Evolutionary conservation across 2,329 filamentous ascomycete species (phyloP).

Genomic region (Escovopsis weberi): DNA sequence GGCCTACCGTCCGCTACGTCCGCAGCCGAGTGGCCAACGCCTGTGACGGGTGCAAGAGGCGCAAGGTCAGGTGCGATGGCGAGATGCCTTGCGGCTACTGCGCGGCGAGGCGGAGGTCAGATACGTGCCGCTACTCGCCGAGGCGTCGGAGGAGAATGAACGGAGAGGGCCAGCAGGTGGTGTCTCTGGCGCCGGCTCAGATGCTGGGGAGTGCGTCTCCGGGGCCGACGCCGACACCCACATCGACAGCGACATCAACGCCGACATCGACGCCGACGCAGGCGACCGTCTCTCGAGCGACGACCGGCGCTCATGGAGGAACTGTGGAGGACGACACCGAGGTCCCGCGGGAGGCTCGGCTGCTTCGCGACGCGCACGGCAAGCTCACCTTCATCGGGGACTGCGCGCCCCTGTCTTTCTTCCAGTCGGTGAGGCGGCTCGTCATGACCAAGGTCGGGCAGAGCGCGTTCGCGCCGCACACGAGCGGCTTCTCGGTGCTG

Average conservation of each 20-base stretch:
- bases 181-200: no score
- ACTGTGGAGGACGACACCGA: slow-evolving; percentile 36
- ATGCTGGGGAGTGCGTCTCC: no score
- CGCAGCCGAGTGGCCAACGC: slow-evolving; percentile 35
- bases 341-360: slow-evolving; percentile 36
- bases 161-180: not conserved
- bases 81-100: slow-evolving; percentile 38
- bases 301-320: no score
- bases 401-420: slow-evolving; percentile 40
- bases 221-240: slow-evolving; percentile 7
- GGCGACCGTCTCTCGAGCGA: not conserved
- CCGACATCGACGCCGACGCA: slow-evolving; percentile 4
- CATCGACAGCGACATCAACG: slow-evolving; percentile 7
- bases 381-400: slow-evolving; percentile 42
- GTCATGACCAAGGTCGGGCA: slow-evolving; percentile 33
- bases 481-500: slow-evolving; percentile 33
- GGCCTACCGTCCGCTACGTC: slow-evolving; percentile 12
- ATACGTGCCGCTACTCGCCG: slow-evolving; percentile 33
- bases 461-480: slow-evolving; percentile 36
- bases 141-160: slow-evolving; percentile 21
- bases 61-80: slow-evolving; percentile 42
- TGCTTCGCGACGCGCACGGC: slow-evolving; percentile 37
- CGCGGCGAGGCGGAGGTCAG: slow-evolving; percentile 25
- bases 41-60: slow-evolving; percentile 38
- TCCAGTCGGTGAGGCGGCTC: slow-evolving; percentile 38